These are phyloP conservation scores for Endocladia muricata DNA, from an alignment of 31 red algal genomes.

Conservation along the genomic window DNA sequence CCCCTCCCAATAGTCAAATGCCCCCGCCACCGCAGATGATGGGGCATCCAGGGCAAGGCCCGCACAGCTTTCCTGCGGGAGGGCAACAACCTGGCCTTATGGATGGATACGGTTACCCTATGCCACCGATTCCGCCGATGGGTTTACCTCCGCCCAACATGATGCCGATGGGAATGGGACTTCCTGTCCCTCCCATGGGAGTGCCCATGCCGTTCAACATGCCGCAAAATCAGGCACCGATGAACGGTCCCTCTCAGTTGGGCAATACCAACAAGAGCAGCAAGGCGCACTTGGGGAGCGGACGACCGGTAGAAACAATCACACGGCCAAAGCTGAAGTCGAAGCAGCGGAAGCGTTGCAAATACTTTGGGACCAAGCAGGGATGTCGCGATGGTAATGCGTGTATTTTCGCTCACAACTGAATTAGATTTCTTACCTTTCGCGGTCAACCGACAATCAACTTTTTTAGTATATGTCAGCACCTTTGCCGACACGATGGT, in stretches of 20 bases:
- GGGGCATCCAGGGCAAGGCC: constrained; percentile 10
- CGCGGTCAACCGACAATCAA: too few species aligned
- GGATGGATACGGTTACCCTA: constrained; percentile 41
- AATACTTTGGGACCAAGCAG: constrained; percentile 69
- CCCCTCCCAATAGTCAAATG: too few species aligned
- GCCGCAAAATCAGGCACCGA: constrained; percentile 12
- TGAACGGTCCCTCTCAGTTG: constrained; percentile 12
- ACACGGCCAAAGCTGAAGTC: constrained; percentile 50
- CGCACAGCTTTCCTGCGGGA: constrained; percentile 10
- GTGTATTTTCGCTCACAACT: constrained; percentile 70
- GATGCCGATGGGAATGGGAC: constrained; percentile 46
- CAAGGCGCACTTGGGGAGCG: not conserved
- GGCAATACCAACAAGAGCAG: too few species aligned
- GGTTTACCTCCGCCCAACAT: constrained; percentile 36
- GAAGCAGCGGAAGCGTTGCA: constrained; percentile 56
- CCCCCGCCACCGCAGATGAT: constrained; percentile 18
- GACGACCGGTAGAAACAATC: constrained; percentile 27
- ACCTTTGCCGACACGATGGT: too few species aligned
- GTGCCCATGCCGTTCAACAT: constrained; percentile 48
- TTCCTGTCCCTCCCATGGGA: constrained; percentile 29
- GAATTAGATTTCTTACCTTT: too few species aligned
- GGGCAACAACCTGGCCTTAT: constrained; percentile 31
- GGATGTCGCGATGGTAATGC: constrained; percentile 63
- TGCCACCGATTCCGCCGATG: constrained; percentile 38
- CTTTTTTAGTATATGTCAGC: too few species aligned